Base-by-base conservation (phyloP, 352 stramenopile species). In the Phytopythium chamaehyphon region DNA sequence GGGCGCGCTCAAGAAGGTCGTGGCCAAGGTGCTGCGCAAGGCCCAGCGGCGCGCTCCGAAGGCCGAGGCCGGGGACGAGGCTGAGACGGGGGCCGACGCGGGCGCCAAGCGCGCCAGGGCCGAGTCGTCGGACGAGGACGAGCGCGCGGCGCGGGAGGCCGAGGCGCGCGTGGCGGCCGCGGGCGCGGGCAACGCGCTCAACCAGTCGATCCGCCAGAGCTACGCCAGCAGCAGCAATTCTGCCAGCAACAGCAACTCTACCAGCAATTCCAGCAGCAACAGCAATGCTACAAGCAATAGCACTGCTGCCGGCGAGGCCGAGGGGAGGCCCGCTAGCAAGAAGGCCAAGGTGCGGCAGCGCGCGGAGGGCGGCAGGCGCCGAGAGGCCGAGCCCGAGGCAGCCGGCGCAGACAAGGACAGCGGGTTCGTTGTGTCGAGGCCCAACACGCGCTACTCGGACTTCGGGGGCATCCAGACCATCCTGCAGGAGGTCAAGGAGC, bases 401-500 rank as follows among this genome's bases (percentile, higher is more conserved):
- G 44, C 26, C 12, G 54, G 40, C 5, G 47, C 49, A 11, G 59
- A 21, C 8, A 55, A 76, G 12, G 62, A 28, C 49, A 66, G 61
- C 22, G 73, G 76, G 21, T 92, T 92, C 47, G 69, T 95, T 15
- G 82, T 93, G 15, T 80, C 80, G 21, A 65, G 82, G 4, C 84
- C 84, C 6, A 83, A 62, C n/a, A 82, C 80, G 22, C 73, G 85
- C 40, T 96, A 96, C 71, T 70, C 72, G 35, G 88, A 97, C 62
- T 82, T 97, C 54, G 90, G 88, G 39, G 90, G 90, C 46, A 90
- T 97, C 46, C 84, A 96, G 12, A 51, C 64, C 6, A 87, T 96
- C 60, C 57, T 97, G 33, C 78, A 96, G 64, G 87, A 96, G 39
- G 81, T 97, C 18, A 78, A 90, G 18, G 89, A 98, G 60, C 86